Evolutionary conservation across 169 alveolate species (phyloP), one percentile per base, ranked within the genome.

Genomic region (Cryptosporidium viatorum): DNA sequence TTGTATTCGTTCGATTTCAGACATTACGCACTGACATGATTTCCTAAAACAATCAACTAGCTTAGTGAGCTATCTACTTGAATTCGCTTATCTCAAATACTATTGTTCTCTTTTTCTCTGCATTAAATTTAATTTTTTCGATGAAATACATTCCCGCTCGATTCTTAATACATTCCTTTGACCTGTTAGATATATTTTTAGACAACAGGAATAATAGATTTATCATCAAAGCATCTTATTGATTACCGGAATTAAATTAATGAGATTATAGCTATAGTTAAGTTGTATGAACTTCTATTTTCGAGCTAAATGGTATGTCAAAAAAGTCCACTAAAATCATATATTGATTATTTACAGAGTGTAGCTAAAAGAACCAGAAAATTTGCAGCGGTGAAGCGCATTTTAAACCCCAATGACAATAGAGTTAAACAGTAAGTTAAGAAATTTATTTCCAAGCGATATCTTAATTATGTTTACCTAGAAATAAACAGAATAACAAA

Each of bases 381-480:
- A 85, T 73, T 93, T 37, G 75, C 92, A 45, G 93, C 92, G 43
- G 74, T 91, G 68, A 93, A 93, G 70, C 91, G 93, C 70, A 71
- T 93, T 52, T 84, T 93, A 50, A 93, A 93, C 65, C 95, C 95
- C 35, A 93, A 93, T 35, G 95, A 93, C 29, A 91, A 37, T 71
- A 84, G 95, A 39, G 68, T 93, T 23, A 85, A 85, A 43, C 92
- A 93, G 70, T 85, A 62, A 35, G 92, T 85, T 31, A 62, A 70
- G 23, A 26, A 52, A 58, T 55, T 71, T 33, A 86, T 67, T 84
- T 84, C 69, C 12, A 18, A 45, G 21, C 41, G 16, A 9, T 12
- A 67, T 67, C 10, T 65, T 48, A 65, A 50, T 84, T 87, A 16
- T 74, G 62, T 31, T 62, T 39, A 74, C 23, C 7, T 31, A 59